Percentiles rank a stretch among this genome's conserved stretches.
These are phyloP conservation scores for Neckera pumila DNA, from an alignment of 225 moss, liverwort and hornwort species.

Conservation along the genomic window DNA sequence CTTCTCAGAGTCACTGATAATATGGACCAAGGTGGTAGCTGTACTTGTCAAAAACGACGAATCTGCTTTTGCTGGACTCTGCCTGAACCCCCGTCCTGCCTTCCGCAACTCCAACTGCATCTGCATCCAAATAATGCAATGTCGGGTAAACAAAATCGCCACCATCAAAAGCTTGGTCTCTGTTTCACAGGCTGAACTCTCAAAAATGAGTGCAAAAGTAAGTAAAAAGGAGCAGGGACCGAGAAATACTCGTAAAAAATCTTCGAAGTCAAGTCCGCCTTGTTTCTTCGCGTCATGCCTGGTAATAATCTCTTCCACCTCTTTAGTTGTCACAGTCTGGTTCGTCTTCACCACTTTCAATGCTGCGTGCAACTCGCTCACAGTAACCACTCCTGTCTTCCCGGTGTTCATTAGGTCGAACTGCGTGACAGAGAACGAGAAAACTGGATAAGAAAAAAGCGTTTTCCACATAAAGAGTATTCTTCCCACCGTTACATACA, in stretches of 20 bases:
- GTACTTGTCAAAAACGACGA: slow-evolving; percentile 83
- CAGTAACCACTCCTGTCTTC: slow-evolving; percentile 54
- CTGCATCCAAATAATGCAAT: slow-evolving; percentile 20
- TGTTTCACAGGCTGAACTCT: background rate
- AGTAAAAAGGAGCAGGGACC: background rate
- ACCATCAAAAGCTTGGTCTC: background rate
- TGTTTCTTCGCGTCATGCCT: slow-evolving; percentile 48
- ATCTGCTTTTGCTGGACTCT: slow-evolving; percentile 61
- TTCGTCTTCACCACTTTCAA: slow-evolving; percentile 59
- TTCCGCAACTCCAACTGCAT: slow-evolving; percentile 78
- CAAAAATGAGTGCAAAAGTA: background rate
- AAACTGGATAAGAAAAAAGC: background rate
- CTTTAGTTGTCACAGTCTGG: slow-evolving; percentile 44
- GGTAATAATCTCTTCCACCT: slow-evolving; percentile 46
- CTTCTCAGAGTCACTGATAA: slow-evolving; percentile 95
- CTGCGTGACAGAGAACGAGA: slow-evolving; percentile 25
- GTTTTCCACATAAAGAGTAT: background rate
- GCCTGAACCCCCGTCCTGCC: slow-evolving; percentile 67
- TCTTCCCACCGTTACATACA: background rate
- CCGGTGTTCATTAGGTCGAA: slow-evolving; percentile 59
- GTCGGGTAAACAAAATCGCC: background rate
- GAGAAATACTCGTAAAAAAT: slow-evolving; percentile 65
- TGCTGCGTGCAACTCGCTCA: slow-evolving; percentile 53
- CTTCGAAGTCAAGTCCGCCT: slow-evolving; percentile 83
- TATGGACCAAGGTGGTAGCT: slow-evolving; percentile 78